These are phyloP conservation scores for Phenoliferia sp. DNA, from an alignment of 1,284 basidiomycete genomes.

Conservation along the genomic window DNA sequence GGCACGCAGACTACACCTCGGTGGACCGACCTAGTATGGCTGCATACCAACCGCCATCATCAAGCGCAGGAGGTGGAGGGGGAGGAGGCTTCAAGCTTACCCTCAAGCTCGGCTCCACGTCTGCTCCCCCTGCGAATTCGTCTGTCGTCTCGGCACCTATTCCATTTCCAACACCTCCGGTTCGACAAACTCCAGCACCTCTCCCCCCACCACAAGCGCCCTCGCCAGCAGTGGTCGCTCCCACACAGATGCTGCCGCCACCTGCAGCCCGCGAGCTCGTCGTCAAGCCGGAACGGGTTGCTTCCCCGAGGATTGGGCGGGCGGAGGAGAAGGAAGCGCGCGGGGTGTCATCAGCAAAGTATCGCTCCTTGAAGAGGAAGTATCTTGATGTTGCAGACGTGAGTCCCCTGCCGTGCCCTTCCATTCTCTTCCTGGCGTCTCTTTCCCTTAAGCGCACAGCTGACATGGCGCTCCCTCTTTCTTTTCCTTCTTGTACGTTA, in stretches of 20 bases:
- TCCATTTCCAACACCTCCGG: background rate
- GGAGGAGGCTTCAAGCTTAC: constrained; percentile 17
- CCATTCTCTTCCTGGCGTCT: background rate
- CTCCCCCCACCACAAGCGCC: too few relatives aligned
- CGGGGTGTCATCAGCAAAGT: constrained; percentile 20
- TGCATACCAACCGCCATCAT: background rate
- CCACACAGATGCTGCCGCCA: background rate
- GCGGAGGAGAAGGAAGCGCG: constrained; percentile 10
- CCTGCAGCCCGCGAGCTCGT: background rate
- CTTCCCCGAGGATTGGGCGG: background rate
- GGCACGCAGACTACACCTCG: background rate
- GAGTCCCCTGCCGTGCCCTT: background rate
- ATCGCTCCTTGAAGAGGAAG: constrained; percentile 22
- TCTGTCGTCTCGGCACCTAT: background rate
- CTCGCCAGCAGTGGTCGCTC: too few relatives aligned
- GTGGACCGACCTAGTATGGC: background rate
- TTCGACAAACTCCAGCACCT: background rate
- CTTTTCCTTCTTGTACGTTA: background rate
- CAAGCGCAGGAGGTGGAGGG: background rate
- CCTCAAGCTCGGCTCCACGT: constrained; percentile 14
- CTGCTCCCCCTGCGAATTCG: constrained; percentile 1
- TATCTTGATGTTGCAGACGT: constrained; percentile 16
- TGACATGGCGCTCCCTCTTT: background rate
- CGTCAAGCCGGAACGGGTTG: background rate
- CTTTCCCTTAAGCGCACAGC: background rate